Conservation (phyloP, 2,329 filamentous ascomycete species). For the Chaetomiaceae sp. region DNA sequence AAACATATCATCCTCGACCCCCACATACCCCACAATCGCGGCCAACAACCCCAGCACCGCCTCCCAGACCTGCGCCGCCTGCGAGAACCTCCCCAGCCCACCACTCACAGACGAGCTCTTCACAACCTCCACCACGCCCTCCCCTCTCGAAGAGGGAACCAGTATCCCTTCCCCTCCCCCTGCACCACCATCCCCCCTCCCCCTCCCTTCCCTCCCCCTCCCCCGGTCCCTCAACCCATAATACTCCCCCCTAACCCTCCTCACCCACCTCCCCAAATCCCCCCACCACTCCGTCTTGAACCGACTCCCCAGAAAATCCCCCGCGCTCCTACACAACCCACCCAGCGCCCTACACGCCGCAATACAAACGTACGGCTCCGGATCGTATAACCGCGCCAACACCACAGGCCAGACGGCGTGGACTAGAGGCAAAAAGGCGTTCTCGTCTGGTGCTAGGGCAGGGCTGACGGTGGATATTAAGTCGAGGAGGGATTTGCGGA, state of each 20-base stretch:
- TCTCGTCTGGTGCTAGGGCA: constrained; percentile 69
- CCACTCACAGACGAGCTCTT: constrained; percentile 19
- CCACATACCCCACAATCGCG: constrained; percentile 57
- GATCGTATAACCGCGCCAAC: constrained; percentile 60
- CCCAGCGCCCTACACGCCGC: constrained; percentile 66
- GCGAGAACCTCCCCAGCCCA: constrained; percentile 55
- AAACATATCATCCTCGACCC: constrained; percentile 63
- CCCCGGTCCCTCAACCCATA: not conserved
- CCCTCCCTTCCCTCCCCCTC: constrained; percentile 10
- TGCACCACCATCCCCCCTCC: not conserved
- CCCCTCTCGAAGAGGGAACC: constrained; percentile 13
- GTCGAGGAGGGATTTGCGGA: constrained; percentile 73
- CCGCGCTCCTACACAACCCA: constrained; percentile 65
- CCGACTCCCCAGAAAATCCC: constrained; percentile 74
- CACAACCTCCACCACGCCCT: not conserved
- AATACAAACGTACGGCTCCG: constrained; percentile 63
- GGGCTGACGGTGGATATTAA: constrained; percentile 70
- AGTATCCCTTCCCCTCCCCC: constrained; percentile 15
- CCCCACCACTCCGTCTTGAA: constrained; percentile 73
- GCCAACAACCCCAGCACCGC: constrained; percentile 56
- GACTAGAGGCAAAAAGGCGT: constrained; percentile 80
- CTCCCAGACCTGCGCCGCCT: constrained; percentile 61
- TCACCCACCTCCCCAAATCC: constrained; percentile 45
- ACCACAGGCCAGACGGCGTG: constrained; percentile 89
- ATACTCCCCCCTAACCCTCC: constrained; percentile 40